These are phyloP conservation scores for Periconia sp. DNA, from an alignment of 2,329 filamentous ascomycete species.

Conservation along the genomic window DNA sequence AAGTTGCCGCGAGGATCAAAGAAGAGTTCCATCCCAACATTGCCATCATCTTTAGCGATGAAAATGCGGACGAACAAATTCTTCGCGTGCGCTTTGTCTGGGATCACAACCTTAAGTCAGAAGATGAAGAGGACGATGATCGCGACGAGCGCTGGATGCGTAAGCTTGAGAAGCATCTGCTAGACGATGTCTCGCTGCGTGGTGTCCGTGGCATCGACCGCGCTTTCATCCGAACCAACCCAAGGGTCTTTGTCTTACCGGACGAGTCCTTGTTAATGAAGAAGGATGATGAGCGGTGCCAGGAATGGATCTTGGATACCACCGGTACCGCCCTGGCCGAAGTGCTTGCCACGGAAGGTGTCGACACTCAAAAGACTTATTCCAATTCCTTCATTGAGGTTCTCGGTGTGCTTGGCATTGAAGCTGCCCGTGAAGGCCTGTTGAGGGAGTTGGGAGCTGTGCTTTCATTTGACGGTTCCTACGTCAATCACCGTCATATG, in stretches of 20 bases:
- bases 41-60: constrained; percentile 94
- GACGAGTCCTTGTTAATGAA: constrained; percentile 77
- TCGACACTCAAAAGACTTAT: constrained; percentile 84
- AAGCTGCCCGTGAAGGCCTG: constrained; percentile 86
- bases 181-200: constrained; percentile 89
- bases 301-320: constrained; percentile 96
- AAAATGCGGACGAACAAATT: constrained; percentile 94
- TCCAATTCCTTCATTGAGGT: constrained; percentile 97
- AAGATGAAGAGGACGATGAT: constrained; percentile 82
- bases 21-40: constrained; percentile 77
- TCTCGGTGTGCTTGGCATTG: constrained; percentile 93
- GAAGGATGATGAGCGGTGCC: constrained; percentile 76
- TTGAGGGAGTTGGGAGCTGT: constrained; percentile 90
- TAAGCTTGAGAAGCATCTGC: constrained; percentile 84
- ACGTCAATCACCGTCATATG: constrained; percentile 98
- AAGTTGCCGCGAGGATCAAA: constrained; percentile 90
- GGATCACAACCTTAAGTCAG: constrained; percentile 61
- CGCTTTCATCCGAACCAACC: constrained; percentile 78
- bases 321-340: constrained; percentile 85
- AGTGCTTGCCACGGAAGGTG: constrained; percentile 84
- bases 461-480: constrained; percentile 97
- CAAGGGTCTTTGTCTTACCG: constrained; percentile 62
- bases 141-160: constrained; percentile 76
- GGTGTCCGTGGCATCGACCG: constrained; percentile 88
- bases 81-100: constrained; percentile 87